A percentile compares a stretch with the other conserved stretches of the same genome.
phyloP scores from a whole-genome alignment of 768 basidiomycete species.

The Chiua virens region DNA sequence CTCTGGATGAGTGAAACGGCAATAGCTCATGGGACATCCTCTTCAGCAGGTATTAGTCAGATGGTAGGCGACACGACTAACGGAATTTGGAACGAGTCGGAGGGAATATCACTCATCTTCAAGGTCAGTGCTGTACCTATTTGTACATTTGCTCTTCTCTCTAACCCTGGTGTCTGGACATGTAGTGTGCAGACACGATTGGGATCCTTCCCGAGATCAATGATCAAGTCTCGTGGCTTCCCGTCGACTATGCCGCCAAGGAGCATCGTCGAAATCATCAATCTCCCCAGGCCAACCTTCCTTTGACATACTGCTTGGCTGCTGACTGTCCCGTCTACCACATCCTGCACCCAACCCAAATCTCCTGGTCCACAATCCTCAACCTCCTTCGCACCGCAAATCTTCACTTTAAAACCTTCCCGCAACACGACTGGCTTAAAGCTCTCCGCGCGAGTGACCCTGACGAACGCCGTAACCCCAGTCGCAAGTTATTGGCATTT shows the following conservation, averaged over 20 bases:
- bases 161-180: background rate
- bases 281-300: background rate
- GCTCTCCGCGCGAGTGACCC: constrained; percentile 22
- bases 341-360: constrained; percentile 13
- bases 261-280: constrained; percentile 46
- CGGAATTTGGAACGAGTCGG: constrained; percentile 57
- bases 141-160: background rate
- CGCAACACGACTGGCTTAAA: constrained; percentile 24
- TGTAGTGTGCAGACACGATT: constrained; percentile 40
- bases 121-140: constrained; percentile 19
- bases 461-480: constrained; percentile 24
- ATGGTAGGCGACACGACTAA: constrained; percentile 51
- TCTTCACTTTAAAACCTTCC: constrained; percentile 26
- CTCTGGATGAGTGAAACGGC: background rate
- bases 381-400: constrained; percentile 37
- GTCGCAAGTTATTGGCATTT: constrained; percentile 23
- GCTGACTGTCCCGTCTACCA: constrained; percentile 22
- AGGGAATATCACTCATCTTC: constrained; percentile 32
- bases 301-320: background rate
- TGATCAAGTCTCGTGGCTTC: constrained; percentile 46
- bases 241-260: constrained; percentile 52
- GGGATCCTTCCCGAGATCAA: constrained; percentile 33
- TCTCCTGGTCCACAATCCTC: constrained; percentile 42
- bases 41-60: constrained; percentile 49
- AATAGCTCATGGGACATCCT: background rate